Base-by-base conservation (phyloP, 345 rosid genomes). In the Moringa oleifera region DNA sequence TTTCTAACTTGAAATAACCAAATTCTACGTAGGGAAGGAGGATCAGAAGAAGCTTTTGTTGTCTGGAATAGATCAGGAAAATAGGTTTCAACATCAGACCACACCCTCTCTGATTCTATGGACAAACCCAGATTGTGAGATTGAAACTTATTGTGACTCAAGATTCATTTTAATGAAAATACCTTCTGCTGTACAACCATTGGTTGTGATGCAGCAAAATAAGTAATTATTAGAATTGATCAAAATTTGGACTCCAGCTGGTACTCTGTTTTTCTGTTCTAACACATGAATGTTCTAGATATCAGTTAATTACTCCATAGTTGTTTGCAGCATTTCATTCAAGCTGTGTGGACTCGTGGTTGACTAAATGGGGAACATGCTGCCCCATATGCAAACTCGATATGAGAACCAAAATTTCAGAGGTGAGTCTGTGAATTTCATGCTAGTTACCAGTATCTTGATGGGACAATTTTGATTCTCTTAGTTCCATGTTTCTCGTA, bases 341-440 rank as follows among this genome's bases (percentile, higher is more conserved):
- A 57, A 70, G 57, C 56, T 83, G 91, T 65, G 81, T 83, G 57
- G 90, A 76, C 54, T 79, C 88, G 17, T 90, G 94, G 96, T 80
- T 90, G 82, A 80, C 84, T 28, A 83, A 85, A 66, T 81, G 89
- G 86, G 88, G 87, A 33, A 80, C 85, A 69, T 79, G 77, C 62
- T 85, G 97, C 79, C 95, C 94, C 0, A 82, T 87, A n/a, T 90
- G 91, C 83, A 90, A 85, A 77, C 81, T 80, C 59, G 91, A 90
- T 58, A 70, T 87, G 67, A 80, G 78, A 69, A 66, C 70, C 24
- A 58, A 73, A 49, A 51, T 72, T 68, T 68, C 77, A 52, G 79
- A 76, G 89, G 94, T 80, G 62, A 74, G 71, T 61, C 33, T 52
- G 6, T 19, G 9, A 51, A 51, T 24, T 20, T 4, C 55, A 21